These are phyloP conservation scores for Omphalotus olearius DNA, from an alignment of 1,284 basidiomycete species.

Conservation along the genomic window DNA sequence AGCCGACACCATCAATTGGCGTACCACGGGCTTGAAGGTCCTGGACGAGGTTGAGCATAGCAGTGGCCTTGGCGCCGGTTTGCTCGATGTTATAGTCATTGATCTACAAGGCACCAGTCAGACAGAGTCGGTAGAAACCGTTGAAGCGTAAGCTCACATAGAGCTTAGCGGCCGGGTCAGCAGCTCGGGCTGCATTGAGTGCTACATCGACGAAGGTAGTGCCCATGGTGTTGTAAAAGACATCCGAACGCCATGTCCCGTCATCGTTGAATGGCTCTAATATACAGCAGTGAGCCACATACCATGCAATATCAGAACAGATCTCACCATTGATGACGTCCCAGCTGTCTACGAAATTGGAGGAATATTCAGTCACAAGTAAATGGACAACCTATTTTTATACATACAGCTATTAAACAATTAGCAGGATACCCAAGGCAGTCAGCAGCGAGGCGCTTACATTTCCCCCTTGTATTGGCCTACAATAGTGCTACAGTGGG, in stretches of 20 bases:
- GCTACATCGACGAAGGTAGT: slow-evolving; percentile 34
- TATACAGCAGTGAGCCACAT: neutral
- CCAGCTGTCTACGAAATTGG: slow-evolving; percentile 19
- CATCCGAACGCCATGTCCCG: slow-evolving; percentile 41
- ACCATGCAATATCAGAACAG: slow-evolving; percentile 4
- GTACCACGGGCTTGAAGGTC: slow-evolving; percentile 38
- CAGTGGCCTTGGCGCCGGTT: slow-evolving; percentile 46
- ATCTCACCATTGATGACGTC: slow-evolving; percentile 36
- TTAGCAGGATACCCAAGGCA: neutral
- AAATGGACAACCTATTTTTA: neutral
- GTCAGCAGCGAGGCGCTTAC: slow-evolving; percentile 29
- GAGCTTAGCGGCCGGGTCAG: slow-evolving; percentile 38
- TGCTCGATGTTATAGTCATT: slow-evolving; percentile 58
- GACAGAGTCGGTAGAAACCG: neutral
- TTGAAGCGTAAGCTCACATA: slow-evolving; percentile 24
- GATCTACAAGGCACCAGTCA: slow-evolving; percentile 30
- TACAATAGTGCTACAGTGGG: slow-evolving; percentile 43
- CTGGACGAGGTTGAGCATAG: slow-evolving; percentile 46
- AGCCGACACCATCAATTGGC: slow-evolving; percentile 56
- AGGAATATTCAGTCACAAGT: neutral
- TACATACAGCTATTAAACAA: slow-evolving; percentile 20
- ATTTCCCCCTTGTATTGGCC: slow-evolving; percentile 47
- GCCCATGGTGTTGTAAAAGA: slow-evolving; percentile 36
- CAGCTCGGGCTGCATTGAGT: slow-evolving; percentile 35
- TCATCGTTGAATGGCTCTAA: slow-evolving; percentile 56